Conservation (phyloP, 1,284 basidiomycete species). For the Sanghuangporus baumii region DNA sequence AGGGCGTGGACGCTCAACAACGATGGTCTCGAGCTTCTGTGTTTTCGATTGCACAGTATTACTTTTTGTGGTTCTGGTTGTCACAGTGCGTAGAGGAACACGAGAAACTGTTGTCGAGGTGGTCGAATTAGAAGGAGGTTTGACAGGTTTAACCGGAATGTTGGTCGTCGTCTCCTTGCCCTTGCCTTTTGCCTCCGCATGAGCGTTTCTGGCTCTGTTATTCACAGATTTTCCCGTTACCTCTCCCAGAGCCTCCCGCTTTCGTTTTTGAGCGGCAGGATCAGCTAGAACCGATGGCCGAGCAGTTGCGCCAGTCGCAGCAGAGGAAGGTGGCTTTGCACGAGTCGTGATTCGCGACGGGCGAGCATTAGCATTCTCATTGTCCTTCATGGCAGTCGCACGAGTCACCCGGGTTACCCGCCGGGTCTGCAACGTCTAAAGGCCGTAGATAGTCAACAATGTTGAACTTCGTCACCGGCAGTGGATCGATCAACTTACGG, state of each 20-base stretch:
- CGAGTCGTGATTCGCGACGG: constrained; percentile 49
- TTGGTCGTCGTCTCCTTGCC: constrained; percentile 31
- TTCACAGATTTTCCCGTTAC: constrained; percentile 42
- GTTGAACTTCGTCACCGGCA: constrained; percentile 1
- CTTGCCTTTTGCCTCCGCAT: constrained; percentile 36
- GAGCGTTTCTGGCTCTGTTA: constrained; percentile 28
- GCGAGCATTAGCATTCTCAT: constrained; percentile 51
- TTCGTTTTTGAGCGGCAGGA: constrained; percentile 52
- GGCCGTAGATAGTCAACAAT: not conserved
- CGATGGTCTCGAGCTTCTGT: constrained; percentile 42
- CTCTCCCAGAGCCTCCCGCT: constrained; percentile 70
- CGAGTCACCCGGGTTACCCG: constrained; percentile 53
- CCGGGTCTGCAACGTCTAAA: constrained; percentile 37
- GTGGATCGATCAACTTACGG: constrained; percentile 13
- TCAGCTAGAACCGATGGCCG: constrained; percentile 32
- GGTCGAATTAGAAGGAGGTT: constrained; percentile 20
- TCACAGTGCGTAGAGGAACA: constrained; percentile 25
- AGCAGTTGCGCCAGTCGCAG: constrained; percentile 27
- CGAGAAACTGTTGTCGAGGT: constrained; percentile 26
- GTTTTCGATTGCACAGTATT: constrained; percentile 23
- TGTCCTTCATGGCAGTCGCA: constrained; percentile 46
- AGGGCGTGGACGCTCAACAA: constrained; percentile 37
- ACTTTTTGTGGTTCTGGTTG: constrained; percentile 24
- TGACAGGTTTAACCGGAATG: constrained; percentile 28
- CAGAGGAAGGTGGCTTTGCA: constrained; percentile 47